Conservation (phyloP, 2,329 filamentous ascomycete genomes). For the Colletotrichum neosansevieriae region DNA sequence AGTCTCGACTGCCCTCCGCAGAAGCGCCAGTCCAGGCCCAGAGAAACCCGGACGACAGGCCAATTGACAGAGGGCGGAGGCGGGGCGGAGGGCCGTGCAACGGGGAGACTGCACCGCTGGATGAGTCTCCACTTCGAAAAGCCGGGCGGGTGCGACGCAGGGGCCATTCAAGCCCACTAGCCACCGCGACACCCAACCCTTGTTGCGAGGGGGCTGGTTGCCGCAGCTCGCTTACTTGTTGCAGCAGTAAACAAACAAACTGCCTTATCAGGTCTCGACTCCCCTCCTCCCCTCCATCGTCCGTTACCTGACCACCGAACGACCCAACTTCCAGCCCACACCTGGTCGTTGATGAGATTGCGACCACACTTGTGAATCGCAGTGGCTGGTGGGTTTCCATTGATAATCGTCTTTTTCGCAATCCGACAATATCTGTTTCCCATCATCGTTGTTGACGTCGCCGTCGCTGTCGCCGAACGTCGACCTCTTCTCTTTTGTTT, state of each 20-base stretch:
- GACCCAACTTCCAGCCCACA: slow-evolving; percentile 43
- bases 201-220: slow-evolving; percentile 39
- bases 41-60: slow-evolving; percentile 27
- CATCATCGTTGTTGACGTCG: slow-evolving; percentile 16
- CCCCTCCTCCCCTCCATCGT: slow-evolving; percentile 39
- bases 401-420: slow-evolving; percentile 15
- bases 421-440: slow-evolving; percentile 20
- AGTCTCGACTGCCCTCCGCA: slow-evolving; percentile 16
- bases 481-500: slow-evolving; percentile 28
- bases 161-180: slow-evolving; percentile 27
- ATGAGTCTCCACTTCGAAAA: slow-evolving; percentile 10
- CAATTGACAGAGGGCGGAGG: slow-evolving; percentile 36
- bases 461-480: not conserved
- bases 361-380: slow-evolving; percentile 28
- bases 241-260: slow-evolving; percentile 53
- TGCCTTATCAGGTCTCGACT: slow-evolving; percentile 47
- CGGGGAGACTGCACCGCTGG: no score
- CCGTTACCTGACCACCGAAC: slow-evolving; percentile 37
- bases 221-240: slow-evolving; percentile 34
- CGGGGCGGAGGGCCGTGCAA: slow-evolving; percentile 35
- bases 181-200: slow-evolving; percentile 7
- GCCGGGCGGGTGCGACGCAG: slow-evolving; percentile 34
- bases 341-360: slow-evolving; percentile 41
- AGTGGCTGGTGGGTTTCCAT: slow-evolving; percentile 34
- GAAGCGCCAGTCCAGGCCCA: slow-evolving; percentile 31